Base-by-base conservation (phyloP, 352 stramenopile species). In the Globisporangium uncinulatum region DNA sequence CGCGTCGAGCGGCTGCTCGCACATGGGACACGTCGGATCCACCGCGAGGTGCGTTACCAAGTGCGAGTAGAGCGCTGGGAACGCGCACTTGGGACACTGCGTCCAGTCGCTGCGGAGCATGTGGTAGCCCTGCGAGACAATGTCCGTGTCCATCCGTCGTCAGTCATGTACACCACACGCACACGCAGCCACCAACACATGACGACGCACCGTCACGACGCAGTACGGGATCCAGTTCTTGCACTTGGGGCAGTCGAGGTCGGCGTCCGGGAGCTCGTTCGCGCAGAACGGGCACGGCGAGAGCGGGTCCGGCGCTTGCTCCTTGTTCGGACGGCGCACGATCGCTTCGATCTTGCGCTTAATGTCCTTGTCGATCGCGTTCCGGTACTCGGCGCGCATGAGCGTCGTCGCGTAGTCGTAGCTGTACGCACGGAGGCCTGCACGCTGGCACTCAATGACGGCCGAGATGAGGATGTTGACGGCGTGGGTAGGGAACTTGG, bases 341-440 rank as follows among this genome's bases (percentile, higher is more conserved):
- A 98, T 97, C 15, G 87, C 84, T 71, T 98, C 92, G 61, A 98
- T 98, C 69, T 98, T 98, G 57, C 83, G 87, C 62, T 89, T 89
- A 63, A 95, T 95, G 51, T 95, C 81, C 54, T 92, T 94, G 72
- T 95, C 86, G 57, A 94, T 94, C 14, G 73, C 76, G 54, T 76
- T 87, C 52, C 89, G 85, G 65, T 97, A 85, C 65, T 97, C 90
- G 13, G 87, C 86, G 15, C 79, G 74, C 89, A 98, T 96, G 48
- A 97, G 78, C 39, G 79, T 91, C 17, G 78, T 91, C 7, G 94
- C 93, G 67, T 95, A 97, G 59, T 97, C 89, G 67, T 97, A 97
- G 62, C 89, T 94, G 59, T 77, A 87, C 17, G 86, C 77, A 48
- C 94, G 90, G 41, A 98, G 71, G 0, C 90, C 90, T 2, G 87